Evolutionary conservation across 2,329 filamentous ascomycete species (phyloP).

Genomic region (Escovopsis sp.): DNA sequence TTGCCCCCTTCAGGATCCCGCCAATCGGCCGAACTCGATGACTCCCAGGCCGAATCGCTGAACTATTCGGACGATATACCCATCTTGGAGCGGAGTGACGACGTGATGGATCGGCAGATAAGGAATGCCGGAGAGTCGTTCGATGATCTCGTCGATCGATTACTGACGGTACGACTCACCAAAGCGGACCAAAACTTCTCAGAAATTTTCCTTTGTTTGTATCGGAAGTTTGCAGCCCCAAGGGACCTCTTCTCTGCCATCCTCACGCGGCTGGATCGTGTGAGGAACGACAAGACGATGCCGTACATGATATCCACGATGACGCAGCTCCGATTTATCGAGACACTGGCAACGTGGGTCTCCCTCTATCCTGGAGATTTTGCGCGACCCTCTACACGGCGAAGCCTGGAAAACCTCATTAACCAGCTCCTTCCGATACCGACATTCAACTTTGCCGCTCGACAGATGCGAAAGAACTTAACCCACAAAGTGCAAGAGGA

Average conservation of each 20-base stretch:
- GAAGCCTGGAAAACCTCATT: constrained; percentile 61
- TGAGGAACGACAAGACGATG: constrained; percentile 49
- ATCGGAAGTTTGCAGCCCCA: constrained; percentile 84
- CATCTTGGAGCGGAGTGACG: constrained; percentile 50
- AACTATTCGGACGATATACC: constrained; percentile 53
- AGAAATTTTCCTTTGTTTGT: constrained; percentile 79
- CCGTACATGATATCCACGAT: constrained; percentile 64
- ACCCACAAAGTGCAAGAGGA: constrained; percentile 62
- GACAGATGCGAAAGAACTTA: constrained; percentile 69
- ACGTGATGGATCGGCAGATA: constrained; percentile 34
- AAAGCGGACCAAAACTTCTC: constrained; percentile 81
- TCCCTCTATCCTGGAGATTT: constrained; percentile 86
- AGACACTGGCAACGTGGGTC: constrained; percentile 79
- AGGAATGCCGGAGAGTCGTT: constrained; percentile 40
- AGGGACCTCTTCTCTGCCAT: constrained; percentile 64
- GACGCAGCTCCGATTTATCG: constrained; percentile 68
- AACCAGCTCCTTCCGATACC: constrained; percentile 57
- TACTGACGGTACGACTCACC: constrained; percentile 67
- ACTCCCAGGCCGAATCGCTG: constrained; percentile 52
- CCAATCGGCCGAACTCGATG: constrained; percentile 50
- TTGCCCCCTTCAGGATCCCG: constrained; percentile 37
- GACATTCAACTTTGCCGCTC: constrained; percentile 70
- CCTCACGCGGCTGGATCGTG: constrained; percentile 55
- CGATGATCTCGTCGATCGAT: constrained; percentile 70
- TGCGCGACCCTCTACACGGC: constrained; percentile 58